These are phyloP conservation scores for Gnaphalium uliginosum DNA, from an alignment of 129 eudicot genomes.

Conservation along the genomic window DNA sequence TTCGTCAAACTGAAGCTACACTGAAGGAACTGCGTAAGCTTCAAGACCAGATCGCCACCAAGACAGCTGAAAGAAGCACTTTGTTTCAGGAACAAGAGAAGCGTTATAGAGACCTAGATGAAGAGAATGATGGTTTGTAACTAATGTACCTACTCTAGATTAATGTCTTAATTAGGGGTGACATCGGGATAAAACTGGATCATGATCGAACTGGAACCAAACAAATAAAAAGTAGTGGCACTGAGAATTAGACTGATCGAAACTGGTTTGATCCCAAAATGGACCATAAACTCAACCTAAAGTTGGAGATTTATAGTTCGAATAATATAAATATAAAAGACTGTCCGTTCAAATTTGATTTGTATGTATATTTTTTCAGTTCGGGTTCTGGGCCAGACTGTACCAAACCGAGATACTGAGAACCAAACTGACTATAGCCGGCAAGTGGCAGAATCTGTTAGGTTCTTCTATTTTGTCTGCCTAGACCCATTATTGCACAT, in stretches of 20 bases:
- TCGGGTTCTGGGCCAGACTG: neutral
- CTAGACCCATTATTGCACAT: slow-evolving; percentile 10
- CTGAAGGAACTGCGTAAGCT: slow-evolving; percentile 53
- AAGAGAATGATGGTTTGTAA: slow-evolving; percentile 71
- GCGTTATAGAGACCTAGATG: slow-evolving; percentile 48
- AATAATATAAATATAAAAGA: too few species aligned
- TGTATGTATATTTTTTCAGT: neutral
- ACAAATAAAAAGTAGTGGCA: neutral
- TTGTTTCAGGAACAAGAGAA: slow-evolving; percentile 46
- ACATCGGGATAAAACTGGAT: neutral
- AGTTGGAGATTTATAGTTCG: neutral
- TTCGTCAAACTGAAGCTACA: slow-evolving; percentile 56
- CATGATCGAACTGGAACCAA: neutral
- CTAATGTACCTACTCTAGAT: slow-evolving; percentile 7
- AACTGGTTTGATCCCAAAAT: neutral
- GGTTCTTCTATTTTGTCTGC: neutral
- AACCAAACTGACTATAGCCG: neutral
- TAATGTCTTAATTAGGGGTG: neutral
- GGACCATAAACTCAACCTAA: neutral
- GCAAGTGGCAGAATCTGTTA: neutral
- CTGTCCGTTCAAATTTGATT: neutral
- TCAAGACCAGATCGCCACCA: slow-evolving; percentile 47
- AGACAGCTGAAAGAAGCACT: slow-evolving; percentile 66
- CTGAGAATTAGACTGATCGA: neutral
- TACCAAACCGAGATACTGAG: neutral